Evolutionary conservation across 2,329 filamentous ascomycete genomes (phyloP), one percentile per base, ranked within the genome.

Genomic region (Cladophialophora chaetospira): DNA sequence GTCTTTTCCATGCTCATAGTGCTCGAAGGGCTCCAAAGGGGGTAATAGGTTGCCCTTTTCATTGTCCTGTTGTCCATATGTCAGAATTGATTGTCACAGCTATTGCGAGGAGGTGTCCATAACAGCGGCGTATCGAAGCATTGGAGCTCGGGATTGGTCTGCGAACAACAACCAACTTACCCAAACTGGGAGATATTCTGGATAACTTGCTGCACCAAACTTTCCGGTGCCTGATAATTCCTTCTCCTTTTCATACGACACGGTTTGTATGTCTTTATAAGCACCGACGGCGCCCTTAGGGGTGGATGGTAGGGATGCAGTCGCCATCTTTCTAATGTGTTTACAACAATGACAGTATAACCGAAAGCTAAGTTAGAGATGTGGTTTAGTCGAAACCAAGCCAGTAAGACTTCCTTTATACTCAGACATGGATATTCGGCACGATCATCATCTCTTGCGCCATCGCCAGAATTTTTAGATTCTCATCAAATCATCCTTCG

Each of bases 1-100:
- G 65, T 91, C 86, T 66, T 86, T 86, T 65, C 88, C 89, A 66
- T 88, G 88, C 54, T 93, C 88, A 61, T 83, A 82, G 69, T 91
- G 87, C 68, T 87, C 79, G 65, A 91, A 92, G 0, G 81, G 82
- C 60, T 86, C 75, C 5, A 89, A 78, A 5, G 88, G 86, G 54
- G 83, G 79, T 66, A 86, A 88, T 62, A 73, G 80, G 57, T 40
- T 19, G 36, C 36, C 36, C 8, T 40, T 40, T 40, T 40, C 36
- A 11, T 40, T 40, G 15, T 40, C 36, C 36, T 40, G 36, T 3
- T 19, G 15, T 10, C 36, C 9, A 38, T 21, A 4, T 17, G 36
- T 40, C 36, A 31, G 26, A 47, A 52, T 43, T 55, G 36, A 21
- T n/a, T 11, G 38, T 23, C 10, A 33, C 6, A 29, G 26, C 25